phyloP scores from a whole-genome alignment of 2,329 filamentous ascomycete species.

The Phyllosticta paracitricarpa region DNA sequence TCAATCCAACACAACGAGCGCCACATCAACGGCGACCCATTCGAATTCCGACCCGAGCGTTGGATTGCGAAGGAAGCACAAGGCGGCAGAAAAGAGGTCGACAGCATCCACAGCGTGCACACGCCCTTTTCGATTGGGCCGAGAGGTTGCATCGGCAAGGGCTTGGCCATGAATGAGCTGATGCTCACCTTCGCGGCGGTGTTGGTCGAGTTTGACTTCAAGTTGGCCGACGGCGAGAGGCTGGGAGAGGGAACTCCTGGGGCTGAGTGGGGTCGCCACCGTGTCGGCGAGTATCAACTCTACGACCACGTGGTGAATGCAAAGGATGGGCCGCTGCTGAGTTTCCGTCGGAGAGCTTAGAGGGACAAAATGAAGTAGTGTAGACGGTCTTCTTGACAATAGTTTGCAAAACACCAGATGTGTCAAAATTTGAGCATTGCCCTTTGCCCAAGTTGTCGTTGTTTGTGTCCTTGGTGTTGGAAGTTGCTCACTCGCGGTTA shows the following conservation, averaged over 20 bases:
- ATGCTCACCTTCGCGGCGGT: constrained; percentile 46
- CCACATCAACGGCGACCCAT: constrained; percentile 28
- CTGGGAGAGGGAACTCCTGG: neutral
- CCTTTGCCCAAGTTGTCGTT: neutral
- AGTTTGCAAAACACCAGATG: neutral
- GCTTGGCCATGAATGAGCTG: constrained; percentile 49
- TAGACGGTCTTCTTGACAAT: neutral
- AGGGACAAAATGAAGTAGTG: neutral
- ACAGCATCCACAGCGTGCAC: constrained; percentile 33
- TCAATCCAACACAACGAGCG: constrained; percentile 30
- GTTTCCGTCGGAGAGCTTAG: neutral
- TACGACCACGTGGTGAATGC: neutral
- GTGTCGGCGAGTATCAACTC: neutral
- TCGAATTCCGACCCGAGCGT: constrained; percentile 22
- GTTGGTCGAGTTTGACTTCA: constrained; percentile 47
- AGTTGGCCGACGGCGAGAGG: constrained; percentile 9
- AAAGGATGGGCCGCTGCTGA: neutral
- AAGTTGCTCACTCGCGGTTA: neutral
- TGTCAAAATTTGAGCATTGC: neutral
- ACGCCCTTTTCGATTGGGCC: constrained; percentile 65
- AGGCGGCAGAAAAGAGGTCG: neutral
- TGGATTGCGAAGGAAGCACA: neutral
- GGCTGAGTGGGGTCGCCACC: neutral
- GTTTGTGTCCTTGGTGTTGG: neutral
- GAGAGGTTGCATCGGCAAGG: constrained; percentile 63